Conservation (phyloP, 352 stramenopile species). For the Globisporangium spinosum region DNA sequence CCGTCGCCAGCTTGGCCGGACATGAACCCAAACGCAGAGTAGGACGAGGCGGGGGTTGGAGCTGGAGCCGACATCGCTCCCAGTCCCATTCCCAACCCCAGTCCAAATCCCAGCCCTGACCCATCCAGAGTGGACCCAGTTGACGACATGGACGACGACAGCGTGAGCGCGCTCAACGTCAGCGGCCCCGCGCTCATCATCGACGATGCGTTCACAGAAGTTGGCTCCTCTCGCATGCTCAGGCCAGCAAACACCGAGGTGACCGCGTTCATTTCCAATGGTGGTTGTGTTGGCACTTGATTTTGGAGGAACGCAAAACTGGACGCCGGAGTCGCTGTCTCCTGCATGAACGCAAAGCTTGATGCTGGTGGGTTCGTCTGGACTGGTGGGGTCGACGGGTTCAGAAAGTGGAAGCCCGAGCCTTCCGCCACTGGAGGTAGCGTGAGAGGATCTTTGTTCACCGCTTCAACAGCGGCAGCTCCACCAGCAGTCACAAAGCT, state of each 20-base stretch:
- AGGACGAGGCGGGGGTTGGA: slow-evolving; percentile 22
- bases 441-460: slow-evolving; percentile 19
- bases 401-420: slow-evolving; percentile 45
- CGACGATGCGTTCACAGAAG: slow-evolving; percentile 29
- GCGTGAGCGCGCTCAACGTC: slow-evolving; percentile 41
- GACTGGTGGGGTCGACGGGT: slow-evolving; percentile 22
- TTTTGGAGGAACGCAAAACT: slow-evolving; percentile 36
- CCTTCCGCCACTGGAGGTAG: slow-evolving; percentile 21
- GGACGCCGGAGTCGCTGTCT: slow-evolving; percentile 18
- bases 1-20: slow-evolving; percentile 15
- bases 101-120: slow-evolving; percentile 1
- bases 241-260: slow-evolving; percentile 58
- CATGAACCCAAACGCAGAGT: slow-evolving; percentile 24
- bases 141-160: slow-evolving; percentile 26
- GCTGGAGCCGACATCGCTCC: background rate
- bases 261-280: slow-evolving; percentile 15
- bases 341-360: slow-evolving; percentile 43
- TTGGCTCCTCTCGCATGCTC: slow-evolving; percentile 31
- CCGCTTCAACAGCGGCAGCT: slow-evolving; percentile 15
- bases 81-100: background rate
- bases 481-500: slow-evolving; percentile 38
- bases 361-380: slow-evolving; percentile 19
- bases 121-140: slow-evolving; percentile 9
- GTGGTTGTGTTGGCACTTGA: slow-evolving; percentile 9
- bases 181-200: slow-evolving; percentile 40